Evolutionary conservation across 192 early-diverging fungal genomes (phyloP), one percentile per base, ranked within the genome.

Genomic region (Helicostylum pulchrum): DNA sequence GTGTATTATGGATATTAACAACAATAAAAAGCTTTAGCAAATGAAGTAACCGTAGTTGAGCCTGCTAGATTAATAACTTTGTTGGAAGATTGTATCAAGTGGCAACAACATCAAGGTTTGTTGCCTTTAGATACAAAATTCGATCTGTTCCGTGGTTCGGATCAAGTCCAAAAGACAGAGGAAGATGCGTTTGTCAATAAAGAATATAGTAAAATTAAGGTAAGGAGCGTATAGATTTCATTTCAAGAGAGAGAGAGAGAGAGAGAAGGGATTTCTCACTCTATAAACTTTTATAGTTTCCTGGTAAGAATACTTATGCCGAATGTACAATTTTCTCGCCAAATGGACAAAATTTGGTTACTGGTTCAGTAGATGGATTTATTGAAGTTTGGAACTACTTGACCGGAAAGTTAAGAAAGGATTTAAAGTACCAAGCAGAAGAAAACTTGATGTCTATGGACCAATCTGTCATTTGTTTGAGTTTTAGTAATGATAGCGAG

Each of bases 361-460:
- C 94, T 34, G 97, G 97, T 17, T 91, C 87, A 56, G 78, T 84
- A 26, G 97, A 98, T 79, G 97, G 97, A 7, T 93, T 97, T 68
- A 92, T 99, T 68, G 97, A 99, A 77, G 70, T 99, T 17, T 99
- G 93, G 94, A 94, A 95, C 64, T 87, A 85, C 59, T 78, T 89
- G 61, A 96, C 94, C 2, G 94, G 93, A 0, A 98, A 95, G 65
- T 75, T 94, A 14, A 78, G 93, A 32, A 88, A 79, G 57, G 95
- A 96, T 74, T 74, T 98, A 26, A 86, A 87, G 64, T 98, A 95
- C 76, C 96, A 98, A 73, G 85, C 87, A 1, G 91, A 96, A 57
- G 93, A 92, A 59, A 90, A 90, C 52, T 67, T 90, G 53, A 99
- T 99, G 92, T 70, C 89, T 54, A 98, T 98, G 95, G 92, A 96